Evolutionary conservation across 2,329 filamentous ascomycete species (phyloP), one percentile per base, ranked within the genome.

Genomic region (Paracoccidioides lutzii): DNA sequence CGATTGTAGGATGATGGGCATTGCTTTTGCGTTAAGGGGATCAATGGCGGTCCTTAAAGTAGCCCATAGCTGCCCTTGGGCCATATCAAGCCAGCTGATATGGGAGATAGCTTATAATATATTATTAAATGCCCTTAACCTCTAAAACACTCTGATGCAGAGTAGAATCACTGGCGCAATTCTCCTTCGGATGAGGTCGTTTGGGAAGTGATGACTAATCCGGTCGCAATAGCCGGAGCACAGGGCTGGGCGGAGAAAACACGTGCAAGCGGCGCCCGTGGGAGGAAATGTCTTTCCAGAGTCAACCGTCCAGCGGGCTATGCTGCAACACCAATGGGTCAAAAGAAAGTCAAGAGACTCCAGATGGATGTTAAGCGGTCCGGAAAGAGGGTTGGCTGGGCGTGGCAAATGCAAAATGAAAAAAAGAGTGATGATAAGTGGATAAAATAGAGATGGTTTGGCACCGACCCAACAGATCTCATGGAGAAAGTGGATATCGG

Each of bases 1-100:
- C 2, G 71, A 71, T 60, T 73, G 69, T 37, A 73, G 63, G 43
- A 69, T 65, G 15, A 65, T 66, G 32, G 71, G 68, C 71, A 74
- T 73, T 56, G 65, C 61, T 62, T 66, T 67, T 58, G 60, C 61
- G 57, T 65, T 64, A 52, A 62, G 59, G n/a, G 69, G 67, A 57
- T 71, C 65, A 63, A 71, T 69, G 52, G 67, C 63, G 58, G 65
- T 67, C 58, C 68, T 63, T 59, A 70, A 59, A 55, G 68, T 64
- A 55, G 64, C 62, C 69, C 70, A 72, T 56, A 72, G 59, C 55
- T 69, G 65, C 52, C 59, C 59, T 55, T 68, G 61, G 59, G 69
- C 63, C 68, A 72, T 71, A 55, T 55, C 58, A 57, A 49, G 46
- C 46, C 49, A 4, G 49, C 49, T 41, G 49, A 52, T 49, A 41